Percentiles rank a stretch among this genome's conserved stretches.
Conservation (phyloP, 1,284 basidiomycete species). For the Neonothopanus nambi region DNA sequence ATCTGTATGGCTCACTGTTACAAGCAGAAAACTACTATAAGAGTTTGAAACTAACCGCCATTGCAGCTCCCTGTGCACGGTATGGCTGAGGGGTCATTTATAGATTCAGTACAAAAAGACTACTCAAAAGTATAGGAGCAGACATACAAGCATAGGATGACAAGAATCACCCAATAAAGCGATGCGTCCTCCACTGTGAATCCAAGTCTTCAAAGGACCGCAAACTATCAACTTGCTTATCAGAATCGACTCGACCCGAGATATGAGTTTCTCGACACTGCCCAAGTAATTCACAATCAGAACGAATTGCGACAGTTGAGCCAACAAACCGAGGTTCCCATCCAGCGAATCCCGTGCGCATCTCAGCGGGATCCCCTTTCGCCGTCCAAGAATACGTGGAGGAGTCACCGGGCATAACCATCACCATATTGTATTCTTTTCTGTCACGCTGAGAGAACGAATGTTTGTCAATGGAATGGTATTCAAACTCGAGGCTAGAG, state of each 20-base stretch:
- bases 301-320: conserved; percentile 8
- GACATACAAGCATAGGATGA: conserved; percentile 19
- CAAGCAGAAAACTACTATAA: conserved; percentile 1
- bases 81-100: not conserved
- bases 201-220: conserved; percentile 27
- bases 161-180: conserved; percentile 17
- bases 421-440: conserved; percentile 50
- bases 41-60: conserved; percentile 45
- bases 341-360: conserved; percentile 44
- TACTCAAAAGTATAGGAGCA: not conserved
- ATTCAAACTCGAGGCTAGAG: too few species aligned
- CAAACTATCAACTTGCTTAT: conserved; percentile 55
- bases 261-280: conserved; percentile 50
- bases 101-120: not conserved
- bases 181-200: conserved; percentile 12
- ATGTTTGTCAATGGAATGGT: not conserved
- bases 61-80: conserved; percentile 66
- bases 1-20: conserved; percentile 32
- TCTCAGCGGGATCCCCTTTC: conserved; percentile 39
- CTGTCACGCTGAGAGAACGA: conserved; percentile 32
- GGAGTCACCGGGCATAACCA: conserved; percentile 43
- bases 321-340: conserved; percentile 48
- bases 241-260: conserved; percentile 45
- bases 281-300: not conserved
- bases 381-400: conserved; percentile 43